Evolutionary conservation across 306 rosid species (phyloP), one percentile per base, ranked within the genome.

Genomic region (Macrotyloma uniflorum): DNA sequence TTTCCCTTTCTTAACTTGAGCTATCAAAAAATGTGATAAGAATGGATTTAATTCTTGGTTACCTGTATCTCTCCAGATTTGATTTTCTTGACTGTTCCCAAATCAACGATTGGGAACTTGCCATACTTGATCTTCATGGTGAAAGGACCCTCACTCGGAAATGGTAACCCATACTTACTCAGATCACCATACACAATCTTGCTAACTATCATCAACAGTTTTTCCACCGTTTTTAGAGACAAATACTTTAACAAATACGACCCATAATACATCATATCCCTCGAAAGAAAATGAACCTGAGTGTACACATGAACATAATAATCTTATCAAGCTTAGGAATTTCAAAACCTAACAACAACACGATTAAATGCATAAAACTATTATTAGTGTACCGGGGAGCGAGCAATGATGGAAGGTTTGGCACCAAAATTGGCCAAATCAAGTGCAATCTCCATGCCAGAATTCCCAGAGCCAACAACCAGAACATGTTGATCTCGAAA

Each of bases 401-500:
- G 86, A 46, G 77, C 84, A 11, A 93, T n/a, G 1, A 93, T 77
- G 6, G 93, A 88, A 50, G 98, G 79, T 55, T 80, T 83, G 8
- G 93, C 96, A 53, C 83, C 88, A 33, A 81, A 77, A 57, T 88
- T 84, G 40, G 88, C 77, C 26, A 92, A 83, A 35, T 92, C 97
- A 6, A 87, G 53, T 0, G 94, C 85, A 19, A 92, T 92, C 67
- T 92, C 97, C 90, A 88, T 85, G 30, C 93, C 94, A n/a, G 94
- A 91, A 86, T 91, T 91, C 3, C 97, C 92, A 65, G 94, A 82
- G 6, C 94, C 97, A 75, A 89, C 93, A 23, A 91, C 93, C 66
- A 90, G 79, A 80, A 90, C 97, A 64, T 70, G 76, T 80, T 85
- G 53, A 54, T 73, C 82, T 30, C 24, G 4, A 10, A 83, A 90